Evolutionary conservation across 129 eudicot species (phyloP), one percentile per base, ranked within the genome.

Genomic region (Flaveria sonorensis): DNA sequence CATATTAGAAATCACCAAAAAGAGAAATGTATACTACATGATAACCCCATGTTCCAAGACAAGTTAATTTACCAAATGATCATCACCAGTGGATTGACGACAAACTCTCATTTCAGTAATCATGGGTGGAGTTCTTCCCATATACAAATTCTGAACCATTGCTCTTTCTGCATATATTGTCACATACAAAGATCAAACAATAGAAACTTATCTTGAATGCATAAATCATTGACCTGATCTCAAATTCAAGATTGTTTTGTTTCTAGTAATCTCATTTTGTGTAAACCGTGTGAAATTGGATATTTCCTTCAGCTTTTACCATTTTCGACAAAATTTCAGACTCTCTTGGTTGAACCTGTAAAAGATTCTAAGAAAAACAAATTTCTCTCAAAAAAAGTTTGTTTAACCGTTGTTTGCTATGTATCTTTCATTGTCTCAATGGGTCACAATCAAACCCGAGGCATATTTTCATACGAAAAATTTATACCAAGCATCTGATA

Each of bases 91-190:
- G 73, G 93, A 83, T 51, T 89, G 81, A 62, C 82, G 92, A 87
- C 88, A 90, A 67, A 91, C 98, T 78, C 98, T 89, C 81, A 94
- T 91, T 62, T 94, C 97, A 2, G 98, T 94, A 61, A 94, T 84
- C 83, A 89, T 83, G 30, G 98, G 98, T 32, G 98, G 98, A 68
- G 89, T 78, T 86, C 98, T 87, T 81, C 98, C 98, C 89, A 94
- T 67, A 79, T 94, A 94, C 59, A 94, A 79, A 72, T 82, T 88
- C 77, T 87, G 96, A 71, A 89, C 90, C 47, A 39, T 66, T 52
- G 85, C 89, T 42, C 89, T 75, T 81, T 91, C 98, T 94, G 91
- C 73, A 83, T 50, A 67, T 19, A 69, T 59, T 28, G 36, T 50
- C 36, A 75, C 64, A 72, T 48, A 78, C 26, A 57, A 78, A 26